Percentiles rank a stretch among this genome's conserved stretches.
Conservation (phyloP, 306 rosid species). For the Trifolium fragiferum region DNA sequence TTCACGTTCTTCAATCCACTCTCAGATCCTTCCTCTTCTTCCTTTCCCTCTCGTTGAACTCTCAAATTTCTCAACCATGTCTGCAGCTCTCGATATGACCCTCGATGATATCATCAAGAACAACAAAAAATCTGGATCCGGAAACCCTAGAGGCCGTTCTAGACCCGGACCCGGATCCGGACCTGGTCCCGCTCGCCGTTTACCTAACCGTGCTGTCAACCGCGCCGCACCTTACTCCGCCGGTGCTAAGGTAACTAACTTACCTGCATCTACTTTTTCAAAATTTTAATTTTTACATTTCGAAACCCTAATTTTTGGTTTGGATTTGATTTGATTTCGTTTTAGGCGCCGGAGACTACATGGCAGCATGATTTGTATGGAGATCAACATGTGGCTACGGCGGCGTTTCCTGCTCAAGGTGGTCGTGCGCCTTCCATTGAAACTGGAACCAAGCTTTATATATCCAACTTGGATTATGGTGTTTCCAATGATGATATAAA, state of each 20-base stretch:
- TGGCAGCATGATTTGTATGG: conserved; percentile 90
- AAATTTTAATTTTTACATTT: neutral
- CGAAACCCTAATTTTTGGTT: neutral
- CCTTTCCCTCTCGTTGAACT: neutral
- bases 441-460: conserved; percentile 91
- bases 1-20: neutral
- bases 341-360: conserved; percentile 85
- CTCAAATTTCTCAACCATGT: conserved; percentile 42
- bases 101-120: conserved; percentile 88
- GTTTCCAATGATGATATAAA: conserved; percentile 93
- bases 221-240: conserved; percentile 67
- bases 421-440: conserved; percentile 82
- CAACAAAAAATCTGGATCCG: conserved; percentile 86
- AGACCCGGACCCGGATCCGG: conserved; percentile 47
- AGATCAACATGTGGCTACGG: conserved; percentile 54
- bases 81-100: conserved; percentile 80
- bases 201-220: conserved; percentile 64
- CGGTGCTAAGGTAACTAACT: conserved; percentile 56
- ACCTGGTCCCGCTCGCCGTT: conserved; percentile 92
- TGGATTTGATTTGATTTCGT: neutral
- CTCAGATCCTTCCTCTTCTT: conserved; percentile 19
- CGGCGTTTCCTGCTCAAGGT: conserved; percentile 49
- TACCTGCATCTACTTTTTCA: neutral
- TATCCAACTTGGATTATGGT: conserved; percentile 89
- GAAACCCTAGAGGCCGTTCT: conserved; percentile 54